phyloP scores from a whole-genome alignment of 495 filamentous ascomycete species.

The Penicillium lividum region DNA sequence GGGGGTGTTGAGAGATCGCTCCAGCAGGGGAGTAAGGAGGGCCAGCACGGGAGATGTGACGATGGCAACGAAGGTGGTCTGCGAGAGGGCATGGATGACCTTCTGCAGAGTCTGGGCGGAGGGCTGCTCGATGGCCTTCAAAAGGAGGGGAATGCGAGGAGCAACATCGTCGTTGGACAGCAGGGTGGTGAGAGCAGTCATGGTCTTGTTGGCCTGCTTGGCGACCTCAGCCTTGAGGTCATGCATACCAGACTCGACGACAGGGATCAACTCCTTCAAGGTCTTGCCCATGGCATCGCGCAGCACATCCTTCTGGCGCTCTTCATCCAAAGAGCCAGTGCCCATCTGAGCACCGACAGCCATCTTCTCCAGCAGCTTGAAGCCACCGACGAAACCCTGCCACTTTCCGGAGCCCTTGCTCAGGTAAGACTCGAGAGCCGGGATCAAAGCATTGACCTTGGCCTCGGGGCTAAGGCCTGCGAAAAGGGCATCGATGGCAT shows the following conservation, averaged over 20 bases:
- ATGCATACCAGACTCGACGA: conserved; percentile 93
- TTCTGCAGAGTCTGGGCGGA: conserved; percentile 86
- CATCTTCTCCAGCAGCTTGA: conserved; percentile 81
- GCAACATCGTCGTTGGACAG: conserved; percentile 97
- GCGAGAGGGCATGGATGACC: conserved; percentile 93
- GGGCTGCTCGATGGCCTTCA: conserved; percentile 94
- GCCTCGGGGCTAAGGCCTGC: conserved; percentile 75
- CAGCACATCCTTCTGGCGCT: conserved; percentile 80
- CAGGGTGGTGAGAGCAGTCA: conserved; percentile 85
- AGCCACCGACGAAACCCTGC: conserved; percentile 90
- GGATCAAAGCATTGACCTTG: conserved; percentile 75
- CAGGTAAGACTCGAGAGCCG: conserved; percentile 71
- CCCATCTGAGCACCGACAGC: conserved; percentile 89
- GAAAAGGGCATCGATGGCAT: conserved; percentile 90
- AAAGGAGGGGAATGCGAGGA: conserved; percentile 86
- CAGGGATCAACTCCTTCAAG: conserved; percentile 84
- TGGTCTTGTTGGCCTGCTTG: conserved; percentile 86
- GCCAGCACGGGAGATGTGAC: conserved; percentile 98
- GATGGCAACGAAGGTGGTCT: conserved; percentile 97
- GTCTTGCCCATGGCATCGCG: conserved; percentile 90
- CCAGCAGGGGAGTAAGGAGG: conserved; percentile 93
- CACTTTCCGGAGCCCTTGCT: conserved; percentile 83
- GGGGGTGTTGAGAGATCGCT: conserved; percentile 87
- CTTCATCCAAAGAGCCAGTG: conserved; percentile 74
- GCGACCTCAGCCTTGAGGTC: conserved; percentile 90